A percentile compares a stretch with the other conserved stretches of the same genome.
phyloP scores from a whole-genome alignment of 2,329 filamentous ascomycete genomes.

The Drechslerella coelobrocha region DNA sequence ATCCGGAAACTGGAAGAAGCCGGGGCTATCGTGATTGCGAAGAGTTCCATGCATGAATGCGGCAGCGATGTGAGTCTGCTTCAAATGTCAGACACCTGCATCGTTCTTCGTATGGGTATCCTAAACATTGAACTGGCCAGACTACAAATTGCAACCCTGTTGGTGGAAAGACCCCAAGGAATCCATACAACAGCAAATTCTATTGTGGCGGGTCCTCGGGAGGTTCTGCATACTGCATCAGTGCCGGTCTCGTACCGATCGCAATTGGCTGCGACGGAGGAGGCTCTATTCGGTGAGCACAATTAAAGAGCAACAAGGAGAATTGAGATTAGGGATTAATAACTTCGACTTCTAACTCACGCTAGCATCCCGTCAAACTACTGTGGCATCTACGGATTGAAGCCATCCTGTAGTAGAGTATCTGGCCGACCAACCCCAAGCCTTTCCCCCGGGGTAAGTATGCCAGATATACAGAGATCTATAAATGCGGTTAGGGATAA shows the following conservation, averaged over 20 bases:
- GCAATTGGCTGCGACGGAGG: slow-evolving; percentile 76
- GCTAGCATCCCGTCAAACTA: slow-evolving; percentile 69
- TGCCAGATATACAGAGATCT: background rate
- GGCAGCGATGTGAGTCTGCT: slow-evolving; percentile 63
- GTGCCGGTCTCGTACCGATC: slow-evolving; percentile 72
- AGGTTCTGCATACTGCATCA: slow-evolving; percentile 74
- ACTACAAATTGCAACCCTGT: slow-evolving; percentile 78
- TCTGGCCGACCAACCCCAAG: slow-evolving; percentile 64
- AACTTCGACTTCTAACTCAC: background rate
- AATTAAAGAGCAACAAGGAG: background rate
- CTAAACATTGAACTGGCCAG: slow-evolving; percentile 59
- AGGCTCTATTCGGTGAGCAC: slow-evolving; percentile 68
- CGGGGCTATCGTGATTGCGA: slow-evolving; percentile 74
- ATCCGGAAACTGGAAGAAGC: slow-evolving; percentile 73
- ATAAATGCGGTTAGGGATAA: background rate
- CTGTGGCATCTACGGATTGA: slow-evolving; percentile 77
- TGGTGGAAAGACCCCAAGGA: slow-evolving; percentile 72
- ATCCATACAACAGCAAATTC: slow-evolving; percentile 75
- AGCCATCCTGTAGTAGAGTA: slow-evolving; percentile 72
- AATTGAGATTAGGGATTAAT: background rate
- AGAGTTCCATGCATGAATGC: slow-evolving; percentile 78
- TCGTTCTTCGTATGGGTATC: background rate
- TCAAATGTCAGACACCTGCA: background rate
- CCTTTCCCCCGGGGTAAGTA: slow-evolving; percentile 61
- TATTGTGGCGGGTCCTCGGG: slow-evolving; percentile 81